phyloP scores from a whole-genome alignment of 768 basidiomycete genomes.

The Lactarius akahatsu region DNA sequence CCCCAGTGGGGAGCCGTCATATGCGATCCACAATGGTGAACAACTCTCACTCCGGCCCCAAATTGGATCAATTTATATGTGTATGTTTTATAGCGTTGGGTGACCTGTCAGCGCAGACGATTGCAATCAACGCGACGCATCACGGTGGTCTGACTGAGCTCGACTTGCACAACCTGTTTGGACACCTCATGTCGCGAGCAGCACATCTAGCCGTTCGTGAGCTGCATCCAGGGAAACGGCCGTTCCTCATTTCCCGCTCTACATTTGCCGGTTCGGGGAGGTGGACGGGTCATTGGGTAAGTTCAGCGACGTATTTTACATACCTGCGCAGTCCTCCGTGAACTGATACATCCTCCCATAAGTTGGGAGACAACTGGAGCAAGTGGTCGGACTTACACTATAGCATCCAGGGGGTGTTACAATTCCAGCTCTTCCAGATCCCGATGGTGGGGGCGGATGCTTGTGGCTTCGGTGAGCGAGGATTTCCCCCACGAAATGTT shows the following conservation, averaged over 20 bases:
- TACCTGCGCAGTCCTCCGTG: not conserved
- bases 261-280: constrained; percentile 67
- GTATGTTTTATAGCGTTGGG: constrained; percentile 44
- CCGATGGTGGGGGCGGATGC: constrained; percentile 84
- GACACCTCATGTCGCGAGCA: constrained; percentile 66
- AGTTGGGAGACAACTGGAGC: constrained; percentile 78
- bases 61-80: not conserved
- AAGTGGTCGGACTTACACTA: constrained; percentile 70
- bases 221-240: constrained; percentile 57
- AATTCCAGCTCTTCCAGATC: constrained; percentile 82
- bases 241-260: constrained; percentile 69
- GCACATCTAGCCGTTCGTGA: constrained; percentile 58
- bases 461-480: constrained; percentile 56
- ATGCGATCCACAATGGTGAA: constrained; percentile 70
- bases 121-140: constrained; percentile 75
- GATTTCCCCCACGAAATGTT: constrained; percentile 21
- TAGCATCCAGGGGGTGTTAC: constrained; percentile 72
- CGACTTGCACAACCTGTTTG: constrained; percentile 71
- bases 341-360: not conserved
- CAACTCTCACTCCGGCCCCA: not conserved
- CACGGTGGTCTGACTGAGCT: constrained; percentile 58
- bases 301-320: constrained; percentile 22
- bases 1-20: constrained; percentile 58
- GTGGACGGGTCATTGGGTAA: constrained; percentile 73
- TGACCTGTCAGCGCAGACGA: constrained; percentile 50